Evolutionary conservation across 306 rosid genomes (phyloP).

Genomic region (Sicyos baderoa): DNA sequence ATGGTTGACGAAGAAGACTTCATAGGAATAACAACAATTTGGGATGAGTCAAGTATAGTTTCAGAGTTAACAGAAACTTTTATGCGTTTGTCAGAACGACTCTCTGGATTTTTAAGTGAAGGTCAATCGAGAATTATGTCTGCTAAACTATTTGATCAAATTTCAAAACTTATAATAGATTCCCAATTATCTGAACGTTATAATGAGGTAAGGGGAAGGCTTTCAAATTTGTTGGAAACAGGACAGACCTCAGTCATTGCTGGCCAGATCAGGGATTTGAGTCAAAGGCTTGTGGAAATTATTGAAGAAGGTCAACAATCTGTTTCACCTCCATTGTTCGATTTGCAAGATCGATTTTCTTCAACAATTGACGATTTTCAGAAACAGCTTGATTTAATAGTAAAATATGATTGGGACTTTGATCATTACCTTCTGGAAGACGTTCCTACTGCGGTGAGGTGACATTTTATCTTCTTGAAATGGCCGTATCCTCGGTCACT

Average conservation of each 20-base stretch:
- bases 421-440: conserved; percentile 95
- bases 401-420: conserved; percentile 96
- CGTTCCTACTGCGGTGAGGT: conserved; percentile 94
- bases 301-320: conserved; percentile 86
- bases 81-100: conserved; percentile 57
- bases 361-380: conserved; percentile 87
- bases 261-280: conserved; percentile 70
- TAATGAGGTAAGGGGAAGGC: conserved; percentile 60
- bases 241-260: conserved; percentile 56
- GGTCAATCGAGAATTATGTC: conserved; percentile 69
- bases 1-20: conserved; percentile 29
- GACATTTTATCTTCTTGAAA: conserved; percentile 58
- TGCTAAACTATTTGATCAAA: conserved; percentile 64
- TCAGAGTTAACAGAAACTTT: conserved; percentile 63
- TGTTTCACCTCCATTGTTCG: conserved; percentile 75
- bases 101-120: conserved; percentile 87
- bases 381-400: conserved; percentile 88
- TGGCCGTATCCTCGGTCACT: conserved; percentile 20
- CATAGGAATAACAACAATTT: conserved; percentile 40
- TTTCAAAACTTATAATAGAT: conserved; percentile 71
- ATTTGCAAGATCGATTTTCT: conserved; percentile 74
- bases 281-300: conserved; percentile 71
- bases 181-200: conserved; percentile 62
- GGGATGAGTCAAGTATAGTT: conserved; percentile 73
- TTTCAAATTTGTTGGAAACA: conserved; percentile 59